Conservation (phyloP, 2,329 filamentous ascomycete genomes). For the Trichoderma polysporum region DNA sequence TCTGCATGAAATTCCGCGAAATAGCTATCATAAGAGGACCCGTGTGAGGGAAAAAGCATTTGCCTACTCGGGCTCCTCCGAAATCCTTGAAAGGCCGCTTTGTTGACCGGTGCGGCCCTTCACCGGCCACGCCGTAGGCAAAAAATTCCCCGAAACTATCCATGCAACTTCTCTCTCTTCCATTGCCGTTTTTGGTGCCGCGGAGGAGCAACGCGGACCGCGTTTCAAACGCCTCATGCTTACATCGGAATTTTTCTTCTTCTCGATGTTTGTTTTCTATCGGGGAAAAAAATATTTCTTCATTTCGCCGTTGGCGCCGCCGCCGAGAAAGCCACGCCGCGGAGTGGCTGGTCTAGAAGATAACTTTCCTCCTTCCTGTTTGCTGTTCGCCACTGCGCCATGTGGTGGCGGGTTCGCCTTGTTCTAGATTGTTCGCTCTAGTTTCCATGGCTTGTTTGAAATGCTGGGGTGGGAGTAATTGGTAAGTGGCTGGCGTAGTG, state of each 20-base stretch:
- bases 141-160: not conserved
- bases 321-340: not conserved
- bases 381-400: not conserved
- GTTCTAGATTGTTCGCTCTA: not conserved
- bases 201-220: not conserved
- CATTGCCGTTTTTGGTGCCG: not conserved
- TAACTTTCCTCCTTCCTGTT: not conserved
- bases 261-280: not conserved
- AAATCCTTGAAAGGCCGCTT: not conserved
- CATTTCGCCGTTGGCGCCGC: not conserved
- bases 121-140: constrained; percentile 2
- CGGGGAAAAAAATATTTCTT: not conserved
- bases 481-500: not conserved
- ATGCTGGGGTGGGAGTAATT: not conserved
- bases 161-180: not conserved
- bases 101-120: not conserved
- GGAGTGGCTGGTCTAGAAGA: not conserved
- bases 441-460: not conserved
- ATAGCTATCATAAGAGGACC: not conserved
- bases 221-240: constrained; percentile 2
- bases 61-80: constrained; percentile 12
- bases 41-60: too few species aligned
- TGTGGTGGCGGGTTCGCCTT: not conserved
- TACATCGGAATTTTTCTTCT: not conserved
- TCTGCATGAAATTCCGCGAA: not conserved